A percentile compares a stretch with the other conserved stretches of the same genome.
Conservation (phyloP, 768 basidiomycete genomes). For the Xerocomellus amylosporus region DNA sequence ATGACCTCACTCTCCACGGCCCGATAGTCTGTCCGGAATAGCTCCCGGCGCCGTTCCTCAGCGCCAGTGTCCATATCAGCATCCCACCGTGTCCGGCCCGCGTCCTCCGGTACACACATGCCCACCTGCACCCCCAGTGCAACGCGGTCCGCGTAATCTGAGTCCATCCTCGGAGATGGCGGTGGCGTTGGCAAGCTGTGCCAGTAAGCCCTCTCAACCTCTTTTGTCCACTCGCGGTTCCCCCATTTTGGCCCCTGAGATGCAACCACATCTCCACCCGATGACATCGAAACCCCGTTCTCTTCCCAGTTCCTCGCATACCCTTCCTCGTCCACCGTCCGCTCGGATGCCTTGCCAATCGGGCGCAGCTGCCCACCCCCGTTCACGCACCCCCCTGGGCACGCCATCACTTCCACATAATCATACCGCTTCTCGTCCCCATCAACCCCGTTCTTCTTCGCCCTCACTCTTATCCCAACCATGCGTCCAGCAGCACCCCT, state of each 20-base stretch:
- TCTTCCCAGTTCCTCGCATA: conserved; percentile 61
- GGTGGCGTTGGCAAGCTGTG: conserved; percentile 45
- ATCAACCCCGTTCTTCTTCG: conserved; percentile 34
- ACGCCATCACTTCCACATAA: conserved; percentile 98
- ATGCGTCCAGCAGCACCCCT: conserved; percentile 61
- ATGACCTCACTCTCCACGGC: conserved; percentile 85
- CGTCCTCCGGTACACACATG: conserved; percentile 34
- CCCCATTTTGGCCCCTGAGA: conserved; percentile 69
- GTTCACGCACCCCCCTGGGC: conserved; percentile 95
- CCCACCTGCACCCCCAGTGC: conserved; percentile 42
- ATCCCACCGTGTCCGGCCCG: conserved; percentile 35
- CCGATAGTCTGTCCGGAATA: conserved; percentile 77
- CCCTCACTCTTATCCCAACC: conserved; percentile 27
- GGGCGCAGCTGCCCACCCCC: conserved; percentile 79
- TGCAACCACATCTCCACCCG: conserved; percentile 3
- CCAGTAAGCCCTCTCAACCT: conserved; percentile 87
- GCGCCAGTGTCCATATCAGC: conserved; percentile 41
- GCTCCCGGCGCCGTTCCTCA: conserved; percentile 41
- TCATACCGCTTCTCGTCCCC: conserved; percentile 59
- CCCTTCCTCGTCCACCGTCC: conserved; percentile 59
- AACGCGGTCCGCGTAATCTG: conserved; percentile 34
- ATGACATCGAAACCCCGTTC: conserved; percentile 41
- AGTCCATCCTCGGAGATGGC: conserved; percentile 34
- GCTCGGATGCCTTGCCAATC: conserved; percentile 18
- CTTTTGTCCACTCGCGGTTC: conserved; percentile 76